phyloP scores from a whole-genome alignment of 352 stramenopile genomes.

The Phytopythium boreale region DNA sequence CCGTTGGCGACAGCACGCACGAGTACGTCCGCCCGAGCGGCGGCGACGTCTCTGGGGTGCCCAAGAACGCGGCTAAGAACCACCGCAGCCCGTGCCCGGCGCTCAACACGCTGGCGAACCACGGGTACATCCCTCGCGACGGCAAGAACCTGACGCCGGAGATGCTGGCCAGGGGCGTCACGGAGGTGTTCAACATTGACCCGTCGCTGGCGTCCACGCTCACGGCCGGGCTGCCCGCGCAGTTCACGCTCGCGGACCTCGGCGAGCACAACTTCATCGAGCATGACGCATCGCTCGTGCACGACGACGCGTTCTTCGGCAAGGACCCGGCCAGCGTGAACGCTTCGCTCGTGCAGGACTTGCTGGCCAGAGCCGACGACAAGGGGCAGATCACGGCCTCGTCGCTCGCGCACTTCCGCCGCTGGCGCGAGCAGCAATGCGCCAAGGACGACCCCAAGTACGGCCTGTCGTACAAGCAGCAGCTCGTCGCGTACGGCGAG shows the following conservation, averaged over 20 bases:
- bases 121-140: slow-evolving; percentile 58
- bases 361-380: slow-evolving; percentile 31
- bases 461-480: slow-evolving; percentile 32
- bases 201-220: slow-evolving; percentile 30
- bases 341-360: slow-evolving; percentile 28
- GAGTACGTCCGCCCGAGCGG: slow-evolving; percentile 39
- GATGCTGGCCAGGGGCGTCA: slow-evolving; percentile 33
- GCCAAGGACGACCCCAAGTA: slow-evolving; percentile 38
- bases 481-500: slow-evolving; percentile 42
- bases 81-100: slow-evolving; percentile 61
- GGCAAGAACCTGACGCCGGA: slow-evolving; percentile 46
- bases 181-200: slow-evolving; percentile 52
- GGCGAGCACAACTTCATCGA: slow-evolving; percentile 61
- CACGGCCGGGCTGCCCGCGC: slow-evolving; percentile 20
- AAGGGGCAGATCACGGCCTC: slow-evolving; percentile 29
- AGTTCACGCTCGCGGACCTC: slow-evolving; percentile 54
- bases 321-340: slow-evolving; percentile 45
- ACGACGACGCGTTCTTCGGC: slow-evolving; percentile 47
- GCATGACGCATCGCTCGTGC: slow-evolving; percentile 69
- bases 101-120: slow-evolving; percentile 72
- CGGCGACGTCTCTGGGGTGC: slow-evolving; percentile 39
- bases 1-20: too few species aligned
- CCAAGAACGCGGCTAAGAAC: slow-evolving; percentile 31
- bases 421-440: slow-evolving; percentile 41
- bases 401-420: slow-evolving; percentile 40